phyloP scores from a whole-genome alignment of 2,329 filamentous ascomycete genomes.

The Aspergillus intermedius region DNA sequence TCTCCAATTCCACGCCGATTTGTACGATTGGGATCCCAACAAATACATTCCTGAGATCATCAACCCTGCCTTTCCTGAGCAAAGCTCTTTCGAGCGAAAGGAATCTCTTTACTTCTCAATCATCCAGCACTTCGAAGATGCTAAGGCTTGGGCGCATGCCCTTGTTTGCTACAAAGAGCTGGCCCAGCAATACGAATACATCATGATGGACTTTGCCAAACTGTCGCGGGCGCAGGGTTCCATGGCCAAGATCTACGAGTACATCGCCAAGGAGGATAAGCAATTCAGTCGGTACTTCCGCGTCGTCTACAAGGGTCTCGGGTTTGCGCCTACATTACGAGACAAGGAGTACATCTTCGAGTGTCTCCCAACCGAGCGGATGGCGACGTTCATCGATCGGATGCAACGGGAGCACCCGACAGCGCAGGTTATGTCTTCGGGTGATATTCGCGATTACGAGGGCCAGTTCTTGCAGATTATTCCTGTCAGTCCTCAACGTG shows the following conservation, averaged over 20 bases:
- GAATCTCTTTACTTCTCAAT: slow-evolving; percentile 89
- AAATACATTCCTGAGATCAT: slow-evolving; percentile 58
- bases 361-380: slow-evolving; percentile 67
- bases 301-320: slow-evolving; percentile 80
- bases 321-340: slow-evolving; percentile 71
- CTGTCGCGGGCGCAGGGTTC: slow-evolving; percentile 81
- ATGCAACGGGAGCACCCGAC: slow-evolving; percentile 87
- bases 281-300: slow-evolving; percentile 81
- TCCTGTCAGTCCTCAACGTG: slow-evolving; percentile 72
- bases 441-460: slow-evolving; percentile 71
- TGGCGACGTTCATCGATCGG: slow-evolving; percentile 76
- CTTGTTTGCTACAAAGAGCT: slow-evolving; percentile 85
- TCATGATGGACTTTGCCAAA: slow-evolving; percentile 85
- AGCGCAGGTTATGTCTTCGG: slow-evolving; percentile 69
- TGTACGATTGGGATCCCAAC: slow-evolving; percentile 83
- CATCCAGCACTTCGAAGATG: slow-evolving; percentile 90
- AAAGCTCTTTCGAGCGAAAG: slow-evolving; percentile 86
- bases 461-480: slow-evolving; percentile 85
- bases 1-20: slow-evolving; percentile 80
- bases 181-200: slow-evolving; percentile 82
- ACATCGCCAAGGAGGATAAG: slow-evolving; percentile 73
- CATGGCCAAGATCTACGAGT: slow-evolving; percentile 88
- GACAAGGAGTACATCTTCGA: slow-evolving; percentile 94
- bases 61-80: slow-evolving; percentile 72
- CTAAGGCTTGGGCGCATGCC: slow-evolving; percentile 87